A percentile compares a stretch with the other conserved stretches of the same genome.
These are phyloP conservation scores for Avena eriantha DNA, from an alignment of 176 grass and related monocot species.

Conservation along the genomic window DNA sequence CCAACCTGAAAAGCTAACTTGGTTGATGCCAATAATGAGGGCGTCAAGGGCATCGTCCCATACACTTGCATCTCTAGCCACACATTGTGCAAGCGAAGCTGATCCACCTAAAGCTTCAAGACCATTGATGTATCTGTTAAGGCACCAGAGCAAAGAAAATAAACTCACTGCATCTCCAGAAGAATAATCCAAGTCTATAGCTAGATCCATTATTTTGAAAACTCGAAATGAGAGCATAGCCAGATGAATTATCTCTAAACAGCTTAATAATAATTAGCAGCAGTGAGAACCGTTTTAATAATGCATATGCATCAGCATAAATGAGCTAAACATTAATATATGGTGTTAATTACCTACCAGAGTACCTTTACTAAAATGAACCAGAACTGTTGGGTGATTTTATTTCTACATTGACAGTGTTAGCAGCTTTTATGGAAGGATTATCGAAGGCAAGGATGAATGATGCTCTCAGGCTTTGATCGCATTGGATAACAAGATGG, in stretches of 20 bases:
- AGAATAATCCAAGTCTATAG: background rate
- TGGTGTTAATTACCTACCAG: background rate
- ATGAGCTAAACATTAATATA: background rate
- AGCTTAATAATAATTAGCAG: background rate
- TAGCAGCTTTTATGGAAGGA: background rate
- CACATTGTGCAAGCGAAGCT: conserved; percentile 64
- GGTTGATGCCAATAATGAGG: conserved; percentile 73
- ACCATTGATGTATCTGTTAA: conserved; percentile 72
- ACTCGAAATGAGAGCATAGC: background rate
- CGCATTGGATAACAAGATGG: background rate
- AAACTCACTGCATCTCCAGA: conserved; percentile 1
- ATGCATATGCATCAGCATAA: background rate
- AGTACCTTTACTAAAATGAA: conserved; percentile 19
- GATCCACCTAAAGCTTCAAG: conserved; percentile 81
- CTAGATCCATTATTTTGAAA: background rate
- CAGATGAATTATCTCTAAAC: background rate
- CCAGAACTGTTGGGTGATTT: background rate
- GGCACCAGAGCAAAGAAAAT: conserved; percentile 30
- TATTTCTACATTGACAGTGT: background rate
- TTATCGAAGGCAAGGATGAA: background rate
- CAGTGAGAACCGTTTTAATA: background rate
- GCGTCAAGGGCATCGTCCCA: conserved; percentile 80
- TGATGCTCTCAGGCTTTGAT: background rate
- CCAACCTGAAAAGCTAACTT: conserved; percentile 90
- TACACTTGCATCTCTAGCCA: conserved; percentile 57